A percentile compares a stretch with the other conserved stretches of the same genome.
phyloP scores from a whole-genome alignment of 805 yeast genomes.

The Kuraishia hungarica region DNA sequence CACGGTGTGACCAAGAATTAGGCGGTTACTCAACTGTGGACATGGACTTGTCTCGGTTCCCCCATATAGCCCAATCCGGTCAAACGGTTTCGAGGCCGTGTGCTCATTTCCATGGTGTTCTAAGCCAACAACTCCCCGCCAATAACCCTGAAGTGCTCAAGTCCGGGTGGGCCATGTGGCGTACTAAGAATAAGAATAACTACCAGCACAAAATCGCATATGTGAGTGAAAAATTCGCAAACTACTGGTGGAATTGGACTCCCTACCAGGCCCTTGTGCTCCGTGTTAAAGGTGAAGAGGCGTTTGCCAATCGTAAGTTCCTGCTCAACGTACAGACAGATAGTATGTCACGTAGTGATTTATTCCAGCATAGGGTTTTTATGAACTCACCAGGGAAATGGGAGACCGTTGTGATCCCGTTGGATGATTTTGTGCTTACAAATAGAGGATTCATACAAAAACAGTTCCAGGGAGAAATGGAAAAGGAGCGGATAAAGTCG shows the following conservation, averaged over 20 bases:
- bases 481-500: constrained; percentile 57
- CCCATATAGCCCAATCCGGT: background rate
- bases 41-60: constrained; percentile 27
- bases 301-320: constrained; percentile 44
- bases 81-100: constrained; percentile 24
- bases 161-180: constrained; percentile 75
- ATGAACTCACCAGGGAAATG: constrained; percentile 64
- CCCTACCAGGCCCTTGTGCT: constrained; percentile 52
- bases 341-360: constrained; percentile 66
- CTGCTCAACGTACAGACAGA: constrained; percentile 78
- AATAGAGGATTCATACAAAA: constrained; percentile 59
- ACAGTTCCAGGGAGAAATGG: constrained; percentile 48
- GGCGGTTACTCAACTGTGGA: constrained; percentile 72
- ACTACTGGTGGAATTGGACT: constrained; percentile 65
- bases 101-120: constrained; percentile 65
- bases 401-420: constrained; percentile 77
- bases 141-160: constrained; percentile 55
- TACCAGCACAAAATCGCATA: constrained; percentile 36
- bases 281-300: constrained; percentile 30
- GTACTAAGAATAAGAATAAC: constrained; percentile 57
- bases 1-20: constrained; percentile 64
- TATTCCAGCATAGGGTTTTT: constrained; percentile 76
- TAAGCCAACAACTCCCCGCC: constrained; percentile 56
- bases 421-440: constrained; percentile 74
- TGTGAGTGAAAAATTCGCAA: constrained; percentile 23